These are phyloP conservation scores for Boletus speciosus DNA, from an alignment of 768 basidiomycete species.

Conservation along the genomic window DNA sequence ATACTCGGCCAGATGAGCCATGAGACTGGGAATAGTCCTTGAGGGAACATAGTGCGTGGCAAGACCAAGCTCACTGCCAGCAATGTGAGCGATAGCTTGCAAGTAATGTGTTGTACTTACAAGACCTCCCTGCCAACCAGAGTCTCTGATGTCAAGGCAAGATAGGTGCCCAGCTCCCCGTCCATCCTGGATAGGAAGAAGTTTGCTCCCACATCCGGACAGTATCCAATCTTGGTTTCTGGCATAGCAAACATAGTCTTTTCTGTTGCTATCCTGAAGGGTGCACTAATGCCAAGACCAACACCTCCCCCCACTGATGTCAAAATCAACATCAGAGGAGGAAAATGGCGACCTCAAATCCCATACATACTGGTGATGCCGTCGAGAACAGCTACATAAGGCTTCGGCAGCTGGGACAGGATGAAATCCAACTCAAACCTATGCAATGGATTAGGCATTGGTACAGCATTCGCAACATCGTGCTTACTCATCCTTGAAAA, in stretches of 20 bases:
- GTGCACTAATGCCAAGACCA: slow-evolving; percentile 78
- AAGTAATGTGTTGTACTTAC: slow-evolving; percentile 45
- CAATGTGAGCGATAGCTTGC: slow-evolving; percentile 9
- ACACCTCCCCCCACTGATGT: slow-evolving; percentile 90
- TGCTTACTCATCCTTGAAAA: slow-evolving; percentile 86
- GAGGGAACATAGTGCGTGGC: slow-evolving; percentile 93
- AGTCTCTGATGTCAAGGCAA: slow-evolving; percentile 75
- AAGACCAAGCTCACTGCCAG: slow-evolving; percentile 77
- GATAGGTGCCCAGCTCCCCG: slow-evolving; percentile 91
- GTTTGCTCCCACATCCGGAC: slow-evolving; percentile 90
- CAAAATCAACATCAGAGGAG: slow-evolving; percentile 3
- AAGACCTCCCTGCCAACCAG: slow-evolving; percentile 80
- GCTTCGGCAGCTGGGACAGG: slow-evolving; percentile 68
- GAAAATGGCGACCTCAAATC: slow-evolving; percentile 3
- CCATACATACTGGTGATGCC: slow-evolving; percentile 77
- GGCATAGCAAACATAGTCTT: slow-evolving; percentile 94
- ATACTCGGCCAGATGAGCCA: slow-evolving; percentile 57
- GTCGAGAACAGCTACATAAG: slow-evolving; percentile 90
- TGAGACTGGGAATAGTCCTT: slow-evolving; percentile 64
- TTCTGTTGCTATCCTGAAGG: slow-evolving; percentile 92
- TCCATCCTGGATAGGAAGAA: slow-evolving; percentile 88
- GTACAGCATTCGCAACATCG: slow-evolving; percentile 2
- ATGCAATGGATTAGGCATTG: slow-evolving; percentile 10
- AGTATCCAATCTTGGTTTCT: slow-evolving; percentile 89
- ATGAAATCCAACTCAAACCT: slow-evolving; percentile 82